These are phyloP conservation scores for Aspergillus neotritici DNA, from an alignment of 2,329 filamentous ascomycete species.

Conservation along the genomic window DNA sequence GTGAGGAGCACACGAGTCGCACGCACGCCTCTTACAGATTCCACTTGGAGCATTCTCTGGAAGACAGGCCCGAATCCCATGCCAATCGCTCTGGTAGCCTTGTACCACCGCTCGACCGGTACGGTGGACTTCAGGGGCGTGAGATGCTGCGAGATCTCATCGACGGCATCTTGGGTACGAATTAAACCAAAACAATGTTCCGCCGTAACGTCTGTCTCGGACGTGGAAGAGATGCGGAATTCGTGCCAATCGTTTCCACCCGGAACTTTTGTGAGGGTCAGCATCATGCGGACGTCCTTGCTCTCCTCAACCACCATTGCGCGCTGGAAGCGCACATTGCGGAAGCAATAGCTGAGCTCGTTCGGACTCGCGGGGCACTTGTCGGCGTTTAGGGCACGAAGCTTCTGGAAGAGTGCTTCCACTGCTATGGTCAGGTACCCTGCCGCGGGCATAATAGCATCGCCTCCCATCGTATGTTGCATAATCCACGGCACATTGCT, in stretches of 20 bases:
- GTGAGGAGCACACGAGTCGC: not conserved
- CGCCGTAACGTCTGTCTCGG: no score
- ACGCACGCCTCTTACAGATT: not conserved
- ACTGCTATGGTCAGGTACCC: not conserved
- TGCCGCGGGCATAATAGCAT: not conserved
- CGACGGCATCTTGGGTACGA: no score
- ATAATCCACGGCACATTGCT: constrained; percentile 34
- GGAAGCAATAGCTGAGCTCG: not conserved
- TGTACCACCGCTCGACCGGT: no score
- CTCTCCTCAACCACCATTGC: not conserved
- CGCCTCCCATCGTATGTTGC: constrained; percentile 22
- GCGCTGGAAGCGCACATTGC: not conserved
- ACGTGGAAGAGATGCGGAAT: no score
- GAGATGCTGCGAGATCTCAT: no score
- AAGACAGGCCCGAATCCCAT: no score
- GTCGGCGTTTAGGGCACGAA: no score
- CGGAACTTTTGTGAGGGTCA: not conserved
- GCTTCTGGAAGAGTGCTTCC: constrained; percentile 2
- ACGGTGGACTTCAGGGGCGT: no score
- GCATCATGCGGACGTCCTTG: not conserved
- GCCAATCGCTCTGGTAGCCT: no score
- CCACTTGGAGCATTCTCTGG: not conserved
- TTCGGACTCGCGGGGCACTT: no score
- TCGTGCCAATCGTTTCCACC: not conserved
- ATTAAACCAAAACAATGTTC: no score